Conservation (phyloP, 768 basidiomycete genomes). For the Russula foetens region DNA sequence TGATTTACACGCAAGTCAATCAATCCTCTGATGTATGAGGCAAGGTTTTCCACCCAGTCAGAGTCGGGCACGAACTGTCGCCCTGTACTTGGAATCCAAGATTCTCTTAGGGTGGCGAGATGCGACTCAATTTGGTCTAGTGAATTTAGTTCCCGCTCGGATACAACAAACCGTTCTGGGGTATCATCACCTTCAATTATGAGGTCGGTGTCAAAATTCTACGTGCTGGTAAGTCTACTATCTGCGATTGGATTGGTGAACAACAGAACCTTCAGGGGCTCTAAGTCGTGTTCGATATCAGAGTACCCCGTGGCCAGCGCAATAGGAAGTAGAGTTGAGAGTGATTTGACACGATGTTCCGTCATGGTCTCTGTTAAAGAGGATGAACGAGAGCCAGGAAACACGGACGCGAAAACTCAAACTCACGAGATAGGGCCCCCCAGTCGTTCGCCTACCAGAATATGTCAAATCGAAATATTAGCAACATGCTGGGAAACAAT, state of each 20-base stretch:
- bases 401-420: conserved; percentile 20
- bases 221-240: neutral
- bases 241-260: neutral
- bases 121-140: conserved; percentile 22
- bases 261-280: conserved; percentile 41
- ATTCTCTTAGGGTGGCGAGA: conserved; percentile 21
- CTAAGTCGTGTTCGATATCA: conserved; percentile 37
- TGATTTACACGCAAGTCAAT: conserved; percentile 39
- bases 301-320: conserved; percentile 42
- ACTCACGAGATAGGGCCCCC: conserved; percentile 56
- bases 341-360: conserved; percentile 33
- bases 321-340: conserved; percentile 35
- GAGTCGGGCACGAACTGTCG: conserved; percentile 34
- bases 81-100: conserved; percentile 27
- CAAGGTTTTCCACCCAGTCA: conserved; percentile 35
- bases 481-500: neutral
- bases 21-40: conserved; percentile 31
- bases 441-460: conserved; percentile 50
- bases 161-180: conserved; percentile 28
- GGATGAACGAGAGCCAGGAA: neutral
- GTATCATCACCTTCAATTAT: conserved; percentile 35
- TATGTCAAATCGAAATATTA: neutral
- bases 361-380: conserved; percentile 37
- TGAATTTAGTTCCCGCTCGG: conserved; percentile 17
- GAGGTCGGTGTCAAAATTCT: conserved; percentile 48